Base-by-base conservation (phyloP, 2,329 filamentous ascomycete genomes). In the Gaeumannomyces sp. region DNA sequence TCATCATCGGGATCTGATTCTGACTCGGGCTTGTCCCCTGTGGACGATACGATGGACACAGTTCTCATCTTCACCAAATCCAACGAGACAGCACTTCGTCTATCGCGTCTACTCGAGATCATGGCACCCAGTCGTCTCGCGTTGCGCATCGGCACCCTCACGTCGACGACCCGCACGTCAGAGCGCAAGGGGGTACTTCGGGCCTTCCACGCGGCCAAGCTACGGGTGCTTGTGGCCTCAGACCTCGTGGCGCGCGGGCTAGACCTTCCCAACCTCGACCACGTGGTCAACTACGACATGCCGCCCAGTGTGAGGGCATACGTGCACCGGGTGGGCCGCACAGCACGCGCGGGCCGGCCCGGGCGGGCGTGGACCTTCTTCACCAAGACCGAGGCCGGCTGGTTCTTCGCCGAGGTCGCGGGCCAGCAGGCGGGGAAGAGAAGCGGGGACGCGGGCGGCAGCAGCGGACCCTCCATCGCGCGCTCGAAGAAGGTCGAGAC, bases 211-310 rank as follows among this genome's bases (percentile, higher is more conserved):
- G 75, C 79, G 10, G 83, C 83, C 65, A 85, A 85, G 66, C 76
- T 91, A 31, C 87, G 88, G 8, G 86, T 96, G 60, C 85, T 98
- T 59, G 89, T 98, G 60, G 93, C 93, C 0, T 96, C 95, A 0
- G 94, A 98, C 74, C 89, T 96, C n/a, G 92, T 95, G 1, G 92
- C 93, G 2, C 90, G 94, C 68, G 95, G 94, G 71, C 87, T 98
- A 31, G 94, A 98, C 75, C 82, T 97, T 16, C 85, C 87, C 0
- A 83, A 85, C 60, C 84, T 98, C 60, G 87, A 88, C 50, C 91
- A 96, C 72, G 92, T 98, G 60, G 81, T 98, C 76, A 97, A 97
- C 78, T 98, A 98, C 79, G 94, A 97, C 74, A 83, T 97, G 63
- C 94, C 94, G 0, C 84, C 87, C 5, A 93, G 89, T 71, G 80